Base-by-base conservation (phyloP, 2,329 filamentous ascomycete genomes). In the Aureobasidium sp. region DNA sequence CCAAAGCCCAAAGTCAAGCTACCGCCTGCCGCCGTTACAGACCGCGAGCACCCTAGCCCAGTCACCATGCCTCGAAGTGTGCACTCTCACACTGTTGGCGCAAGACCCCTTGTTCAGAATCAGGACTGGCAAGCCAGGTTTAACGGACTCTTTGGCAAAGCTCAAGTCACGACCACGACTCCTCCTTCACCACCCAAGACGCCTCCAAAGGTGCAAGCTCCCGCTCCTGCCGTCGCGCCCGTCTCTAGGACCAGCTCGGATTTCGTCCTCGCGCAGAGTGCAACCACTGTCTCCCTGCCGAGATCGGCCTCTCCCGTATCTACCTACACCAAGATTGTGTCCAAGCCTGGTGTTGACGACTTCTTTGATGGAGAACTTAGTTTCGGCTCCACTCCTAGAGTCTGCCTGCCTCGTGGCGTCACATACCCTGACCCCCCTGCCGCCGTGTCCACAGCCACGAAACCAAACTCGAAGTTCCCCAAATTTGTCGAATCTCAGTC, bases 61-160 rank as follows among this genome's bases (percentile, higher is more conserved):
- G 76, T 79, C 22, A 69, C 70, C 62, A 76, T 78, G 73, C 74
- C 73, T 34, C 67, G 63, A 65, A 74, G 72, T 62, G 73, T 69
- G 69, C 72, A 68, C 71, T 76, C 66, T 68, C 66, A 68, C 71
- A 71, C 78, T 41, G 70, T 72, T 41, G 73, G 72, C 25, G 69
- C 74, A 8, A 72, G 76, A 55, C 76, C 79, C 49, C 70, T 79
- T 63, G 73, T 79, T 56, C 79, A 75, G 64, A 76, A 76, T 67
- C 76, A 65, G 70, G 81, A 81, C 61, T 93, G 91, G 91, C 91
- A 96, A 73, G 87, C 89, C 68, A 86, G 86, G 69, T 91, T 97
- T 73, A 91, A 96, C 73, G 87, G 82, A 49, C 81, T 96, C 48
- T 80, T 87, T 61, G 84, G 86, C 67, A 91, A 88, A 71, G 80